These are phyloP conservation scores for Cryptosporidium parvum DNA, from an alignment of 169 alveolate genomes.

Conservation along the genomic window DNA sequence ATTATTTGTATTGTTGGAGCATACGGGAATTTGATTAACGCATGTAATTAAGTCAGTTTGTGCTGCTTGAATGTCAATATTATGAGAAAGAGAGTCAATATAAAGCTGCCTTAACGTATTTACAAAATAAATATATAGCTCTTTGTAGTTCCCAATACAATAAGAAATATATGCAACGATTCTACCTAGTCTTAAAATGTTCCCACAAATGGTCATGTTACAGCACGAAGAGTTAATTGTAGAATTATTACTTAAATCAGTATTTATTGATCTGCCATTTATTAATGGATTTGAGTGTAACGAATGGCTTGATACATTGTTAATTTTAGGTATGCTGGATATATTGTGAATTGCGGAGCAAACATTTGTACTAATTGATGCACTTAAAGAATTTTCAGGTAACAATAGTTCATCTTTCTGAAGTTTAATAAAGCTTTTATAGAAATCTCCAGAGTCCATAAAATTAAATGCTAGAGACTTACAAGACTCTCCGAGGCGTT, in stretches of 20 bases:
- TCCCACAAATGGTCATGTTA: slow-evolving; percentile 42
- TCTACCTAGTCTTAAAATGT: slow-evolving; percentile 47
- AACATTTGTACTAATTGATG: slow-evolving; percentile 11
- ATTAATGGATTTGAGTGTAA: not conserved
- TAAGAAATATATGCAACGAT: slow-evolving; percentile 65
- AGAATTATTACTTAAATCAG: not conserved
- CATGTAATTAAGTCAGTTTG: not conserved
- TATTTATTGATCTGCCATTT: not conserved
- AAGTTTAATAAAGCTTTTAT: slow-evolving; percentile 42
- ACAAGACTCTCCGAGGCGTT: slow-evolving; percentile 54
- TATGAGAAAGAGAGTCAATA: slow-evolving; percentile 53
- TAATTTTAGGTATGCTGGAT: not conserved
- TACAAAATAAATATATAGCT: slow-evolving; percentile 42
- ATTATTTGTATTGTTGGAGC: not conserved
- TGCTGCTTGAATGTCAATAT: not conserved
- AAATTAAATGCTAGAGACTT: slow-evolving; percentile 49
- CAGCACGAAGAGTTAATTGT: not conserved
- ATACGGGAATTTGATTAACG: not conserved
- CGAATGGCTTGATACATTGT: not conserved
- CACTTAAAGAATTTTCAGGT: not conserved
- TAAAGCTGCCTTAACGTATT: slow-evolving; percentile 40
- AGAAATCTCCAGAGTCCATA: slow-evolving; percentile 46
- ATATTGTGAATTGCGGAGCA: not conserved
- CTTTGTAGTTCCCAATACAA: slow-evolving; percentile 64
- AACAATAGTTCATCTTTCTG: slow-evolving; percentile 13